Conservation (phyloP, 1,139 yeast species). For the Lodderomyces parapsilosis region DNA sequence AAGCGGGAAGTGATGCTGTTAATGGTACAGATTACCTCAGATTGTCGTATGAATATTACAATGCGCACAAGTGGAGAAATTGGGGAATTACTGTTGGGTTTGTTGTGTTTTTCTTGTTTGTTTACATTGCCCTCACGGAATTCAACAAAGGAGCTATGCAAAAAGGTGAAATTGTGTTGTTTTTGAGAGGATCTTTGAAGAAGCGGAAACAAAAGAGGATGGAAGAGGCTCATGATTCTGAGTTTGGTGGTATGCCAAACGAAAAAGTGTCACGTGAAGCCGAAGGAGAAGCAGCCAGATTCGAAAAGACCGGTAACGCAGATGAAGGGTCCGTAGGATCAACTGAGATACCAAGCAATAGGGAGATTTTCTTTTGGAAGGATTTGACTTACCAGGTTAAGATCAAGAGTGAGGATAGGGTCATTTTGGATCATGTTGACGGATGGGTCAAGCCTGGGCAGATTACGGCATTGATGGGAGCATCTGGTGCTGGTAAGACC, state of each 20-base stretch:
- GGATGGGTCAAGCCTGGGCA: slow-evolving; percentile 53
- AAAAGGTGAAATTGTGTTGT: too few relatives aligned
- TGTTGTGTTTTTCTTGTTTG: slow-evolving; percentile 51
- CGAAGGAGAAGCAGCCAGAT: slow-evolving; percentile 14
- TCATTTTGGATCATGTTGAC: slow-evolving; percentile 65
- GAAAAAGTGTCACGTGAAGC: slow-evolving; percentile 14
- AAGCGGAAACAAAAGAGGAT: slow-evolving; percentile 5
- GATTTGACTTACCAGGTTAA: slow-evolving; percentile 71
- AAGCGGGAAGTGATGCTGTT: slow-evolving; percentile 53
- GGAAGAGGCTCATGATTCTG: slow-evolving; percentile 7
- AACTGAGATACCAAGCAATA: slow-evolving; percentile 44
- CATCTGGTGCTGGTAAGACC: slow-evolving; percentile 38
- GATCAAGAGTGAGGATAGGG: slow-evolving; percentile 61
- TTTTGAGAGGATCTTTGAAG: slow-evolving; percentile 22
- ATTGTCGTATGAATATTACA: slow-evolving; percentile 47
- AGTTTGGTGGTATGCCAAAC: slow-evolving; percentile 5
- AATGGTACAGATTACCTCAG: slow-evolving; percentile 58
- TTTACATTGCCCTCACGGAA: too few relatives aligned
- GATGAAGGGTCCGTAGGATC: slow-evolving; percentile 3
- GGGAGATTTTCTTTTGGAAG: slow-evolving; percentile 73
- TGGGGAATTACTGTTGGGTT: slow-evolving; percentile 69
- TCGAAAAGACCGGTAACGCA: slow-evolving; percentile 2
- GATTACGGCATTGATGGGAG: slow-evolving; percentile 31
- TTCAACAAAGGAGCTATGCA: too few relatives aligned
- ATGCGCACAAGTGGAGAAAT: slow-evolving; percentile 79